Base-by-base conservation (phyloP, 345 rosid genomes). In the Eucalyptus guilfoylei region DNA sequence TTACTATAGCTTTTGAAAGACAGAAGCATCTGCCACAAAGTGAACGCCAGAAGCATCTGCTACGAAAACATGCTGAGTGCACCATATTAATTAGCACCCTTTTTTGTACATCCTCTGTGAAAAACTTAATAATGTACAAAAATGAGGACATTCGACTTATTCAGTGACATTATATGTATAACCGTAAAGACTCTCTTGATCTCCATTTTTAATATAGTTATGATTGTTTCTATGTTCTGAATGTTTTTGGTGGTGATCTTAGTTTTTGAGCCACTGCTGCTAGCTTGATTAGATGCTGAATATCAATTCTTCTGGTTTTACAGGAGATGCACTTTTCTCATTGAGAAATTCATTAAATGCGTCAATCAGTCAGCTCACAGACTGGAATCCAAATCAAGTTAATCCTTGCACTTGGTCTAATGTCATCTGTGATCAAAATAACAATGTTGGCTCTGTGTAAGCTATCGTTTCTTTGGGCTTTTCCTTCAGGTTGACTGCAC, bases 321-420 rank as follows among this genome's bases (percentile, higher is more conserved):
- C 94, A 98, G 99, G 98, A 88, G 97, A 94, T 89, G 99, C 98
- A 32, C 91, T 98, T 24, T 91, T 6, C 90, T 93, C 94, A 30
- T 90, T 98, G 92, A 95, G 52, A 95, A 42, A 0, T 55, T 94
- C 99, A 4, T 88, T 98, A 91, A 91, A 80, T 89, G 95, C 94
- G 90, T 90, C 94, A 40, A 81, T 26, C 32, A 85, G 76, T 91
- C 96, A 95, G 91, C 94, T 98, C 85, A 15, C 34, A 45, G 97
- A 98, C 89, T 98, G 99, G 99, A 97, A 95, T 87, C 97, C 88
- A 91, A 92, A 94, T 90, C 98, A 86, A 94, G 98, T 97, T 89
- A 95, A 95, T 85, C 99, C 99, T 47, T 97, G 99, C 94, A 96
- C 99, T 87, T 98, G 99, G 99, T 89, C 98, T 14, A 94, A 95